Percentiles rank a stretch among this genome's conserved stretches.
These are phyloP conservation scores for Hymenoscyphus fraxineus DNA, from an alignment of 2,329 filamentous ascomycete species.

Conservation along the genomic window DNA sequence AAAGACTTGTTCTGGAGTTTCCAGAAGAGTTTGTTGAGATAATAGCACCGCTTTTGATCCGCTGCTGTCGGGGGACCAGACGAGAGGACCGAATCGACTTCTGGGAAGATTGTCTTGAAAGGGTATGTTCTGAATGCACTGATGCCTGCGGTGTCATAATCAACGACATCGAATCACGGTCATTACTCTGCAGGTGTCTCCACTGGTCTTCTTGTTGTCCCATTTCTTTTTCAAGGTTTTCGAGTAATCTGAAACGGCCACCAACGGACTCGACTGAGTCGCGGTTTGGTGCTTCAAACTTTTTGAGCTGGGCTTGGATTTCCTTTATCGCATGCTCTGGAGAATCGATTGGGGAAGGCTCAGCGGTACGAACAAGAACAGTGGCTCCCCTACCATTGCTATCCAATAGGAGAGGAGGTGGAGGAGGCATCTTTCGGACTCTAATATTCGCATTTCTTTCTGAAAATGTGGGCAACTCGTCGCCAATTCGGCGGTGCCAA, in stretches of 20 bases:
- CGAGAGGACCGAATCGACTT: conserved; percentile 38
- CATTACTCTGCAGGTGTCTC: conserved; percentile 52
- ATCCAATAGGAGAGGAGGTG: conserved; percentile 51
- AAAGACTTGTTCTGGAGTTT: conserved; percentile 37
- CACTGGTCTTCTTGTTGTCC: conserved; percentile 56
- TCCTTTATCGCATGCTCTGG: conserved; percentile 30
- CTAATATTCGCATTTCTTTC: conserved; percentile 44
- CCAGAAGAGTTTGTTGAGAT: conserved; percentile 35
- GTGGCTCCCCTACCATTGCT: conserved; percentile 40
- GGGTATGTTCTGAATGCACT: conserved; percentile 12
- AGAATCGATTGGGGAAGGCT: conserved; percentile 30
- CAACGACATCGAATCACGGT: conserved; percentile 33
- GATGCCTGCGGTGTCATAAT: conserved; percentile 25
- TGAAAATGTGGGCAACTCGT: conserved; percentile 57
- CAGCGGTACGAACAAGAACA: conserved; percentile 40
- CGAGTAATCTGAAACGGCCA: conserved; percentile 42
- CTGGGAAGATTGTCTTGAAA: conserved; percentile 28
- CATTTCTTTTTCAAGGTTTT: conserved; percentile 60
- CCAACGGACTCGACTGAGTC: conserved; percentile 29
- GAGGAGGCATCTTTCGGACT: conserved; percentile 52
- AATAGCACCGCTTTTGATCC: conserved; percentile 36
- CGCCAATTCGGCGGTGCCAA: conserved; percentile 58
- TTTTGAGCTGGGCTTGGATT: conserved; percentile 34
- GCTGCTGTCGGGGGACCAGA: conserved; percentile 38
- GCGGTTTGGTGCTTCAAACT: conserved; percentile 31